Evolutionary conservation across 1,284 basidiomycete species (phyloP), one percentile per base, ranked within the genome.

Genomic region (Earliella scabrosa): DNA sequence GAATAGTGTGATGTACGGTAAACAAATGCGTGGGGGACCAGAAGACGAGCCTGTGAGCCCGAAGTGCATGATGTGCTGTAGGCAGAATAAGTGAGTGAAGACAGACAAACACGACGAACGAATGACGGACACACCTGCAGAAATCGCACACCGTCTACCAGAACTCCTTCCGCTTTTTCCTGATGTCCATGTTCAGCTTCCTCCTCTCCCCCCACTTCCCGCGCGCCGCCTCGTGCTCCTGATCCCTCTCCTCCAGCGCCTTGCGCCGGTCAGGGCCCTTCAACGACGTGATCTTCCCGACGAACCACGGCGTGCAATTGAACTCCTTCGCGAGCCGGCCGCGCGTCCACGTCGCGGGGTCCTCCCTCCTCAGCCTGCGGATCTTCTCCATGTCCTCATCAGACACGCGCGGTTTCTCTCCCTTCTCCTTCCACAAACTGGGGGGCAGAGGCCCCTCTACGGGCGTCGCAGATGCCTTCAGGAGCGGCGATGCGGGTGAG

Each of bases 401-500:
- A 0, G 85, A 79, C 50, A 87, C 68, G 31, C 77, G 77, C 41
- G 59, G 71, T 41, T 63, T 61, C 48, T 62, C 64, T 3, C 71
- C 66, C 45, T 65, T 72, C 58, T 75, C 70, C 38, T 69, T 71
- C 8, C 63, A 75, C 70, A 60, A 75, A 71, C 46, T 75, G 5
- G 72, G 81, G 35, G 82, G 74, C 9, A 81, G 69, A 0, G 79
- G 80, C 0, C 78, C 81, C 2, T 61, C 59, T 11, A 66, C 58
- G 3, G 70, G 54, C 9, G 72, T 40, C 9, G 73, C 62, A 3
- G 74, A 66, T 29, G 76, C 67, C 3, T 63, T 63, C 11, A 92
- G 78, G 2, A 92, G 76, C 0, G 90, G 88, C 0, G 90, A 92
- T 2, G 80, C 72, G 13, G 90, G 90, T 14, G 79, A 75, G 9